Evolutionary conservation across 345 rosid species (phyloP).

Genomic region (Cardiospermum halicacabum): DNA sequence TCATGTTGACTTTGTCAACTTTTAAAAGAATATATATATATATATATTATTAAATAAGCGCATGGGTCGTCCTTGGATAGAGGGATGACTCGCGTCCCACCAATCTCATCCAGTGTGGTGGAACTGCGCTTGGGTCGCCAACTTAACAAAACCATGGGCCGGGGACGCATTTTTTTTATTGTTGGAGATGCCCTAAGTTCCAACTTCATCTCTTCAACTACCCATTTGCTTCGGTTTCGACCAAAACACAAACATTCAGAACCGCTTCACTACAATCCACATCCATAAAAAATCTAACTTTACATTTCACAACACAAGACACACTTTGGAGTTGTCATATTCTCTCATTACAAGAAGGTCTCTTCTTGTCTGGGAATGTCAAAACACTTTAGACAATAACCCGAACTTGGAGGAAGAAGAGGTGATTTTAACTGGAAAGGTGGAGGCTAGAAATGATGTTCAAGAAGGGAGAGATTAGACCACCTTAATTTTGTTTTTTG

Average conservation of each 20-base stretch:
- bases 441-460: conserved; percentile 13
- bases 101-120: too few relatives aligned
- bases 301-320: not conserved
- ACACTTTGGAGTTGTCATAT: conserved; percentile 16
- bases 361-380: conserved; percentile 30
- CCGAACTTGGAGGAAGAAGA: conserved; percentile 41
- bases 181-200: too few relatives aligned
- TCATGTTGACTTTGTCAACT: too few relatives aligned
- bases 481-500: conserved; percentile 60
- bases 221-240: conserved; percentile 38
- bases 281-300: conserved; percentile 2
- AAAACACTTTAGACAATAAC: conserved; percentile 39
- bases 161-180: too few relatives aligned
- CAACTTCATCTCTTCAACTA: conserved; percentile 55
- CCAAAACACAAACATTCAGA: conserved; percentile 21
- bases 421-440: conserved; percentile 21
- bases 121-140: too few relatives aligned
- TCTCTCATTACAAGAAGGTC: conserved; percentile 21
- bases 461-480: conserved; percentile 64
- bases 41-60: too few relatives aligned
- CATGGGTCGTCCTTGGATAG: too few relatives aligned
- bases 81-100: too few relatives aligned
- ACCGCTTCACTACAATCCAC: conserved; percentile 16
- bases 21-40: too few relatives aligned
- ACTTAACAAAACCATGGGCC: too few relatives aligned